Conservation (phyloP, 345 rosid genomes). For the Salix dunnii region DNA sequence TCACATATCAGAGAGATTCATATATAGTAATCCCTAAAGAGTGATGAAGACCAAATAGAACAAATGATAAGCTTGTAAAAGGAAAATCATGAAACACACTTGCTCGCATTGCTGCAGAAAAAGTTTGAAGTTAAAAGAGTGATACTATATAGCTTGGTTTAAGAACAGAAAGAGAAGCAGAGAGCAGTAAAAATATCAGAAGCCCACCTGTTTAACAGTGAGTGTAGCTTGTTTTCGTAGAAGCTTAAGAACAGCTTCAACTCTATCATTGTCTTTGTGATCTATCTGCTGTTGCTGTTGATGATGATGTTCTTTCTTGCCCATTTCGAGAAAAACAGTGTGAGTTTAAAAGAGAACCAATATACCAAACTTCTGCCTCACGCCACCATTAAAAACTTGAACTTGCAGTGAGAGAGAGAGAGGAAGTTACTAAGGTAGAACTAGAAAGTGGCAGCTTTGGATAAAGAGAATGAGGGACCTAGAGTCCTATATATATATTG, state of each 20-base stretch:
- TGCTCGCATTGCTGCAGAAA: background rate
- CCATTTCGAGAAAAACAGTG: constrained; percentile 40
- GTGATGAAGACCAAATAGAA: background rate
- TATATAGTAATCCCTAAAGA: background rate
- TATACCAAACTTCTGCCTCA: constrained; percentile 53
- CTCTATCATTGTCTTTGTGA: constrained; percentile 29
- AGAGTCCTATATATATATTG: constrained; percentile 18
- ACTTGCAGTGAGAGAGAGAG: constrained; percentile 14
- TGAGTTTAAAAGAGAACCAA: constrained; percentile 18
- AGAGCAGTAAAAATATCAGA: background rate
- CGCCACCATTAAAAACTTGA: constrained; percentile 51
- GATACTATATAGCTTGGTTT: background rate
- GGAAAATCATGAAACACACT: background rate
- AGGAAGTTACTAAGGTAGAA: background rate
- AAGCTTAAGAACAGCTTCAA: constrained; percentile 63
- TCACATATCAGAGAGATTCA: background rate
- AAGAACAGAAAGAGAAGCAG: background rate
- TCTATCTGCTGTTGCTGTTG: constrained; percentile 15
- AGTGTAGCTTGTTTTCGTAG: constrained; percentile 70
- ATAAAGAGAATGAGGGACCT: constrained; percentile 6
- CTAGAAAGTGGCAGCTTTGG: constrained; percentile 22
- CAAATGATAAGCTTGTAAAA: constrained; percentile 1
- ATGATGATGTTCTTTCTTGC: constrained; percentile 43
- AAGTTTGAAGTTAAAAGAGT: background rate
- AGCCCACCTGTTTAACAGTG: constrained; percentile 69